Base-by-base conservation (phyloP, 345 rosid genomes). In the Citrus unshiu region DNA sequence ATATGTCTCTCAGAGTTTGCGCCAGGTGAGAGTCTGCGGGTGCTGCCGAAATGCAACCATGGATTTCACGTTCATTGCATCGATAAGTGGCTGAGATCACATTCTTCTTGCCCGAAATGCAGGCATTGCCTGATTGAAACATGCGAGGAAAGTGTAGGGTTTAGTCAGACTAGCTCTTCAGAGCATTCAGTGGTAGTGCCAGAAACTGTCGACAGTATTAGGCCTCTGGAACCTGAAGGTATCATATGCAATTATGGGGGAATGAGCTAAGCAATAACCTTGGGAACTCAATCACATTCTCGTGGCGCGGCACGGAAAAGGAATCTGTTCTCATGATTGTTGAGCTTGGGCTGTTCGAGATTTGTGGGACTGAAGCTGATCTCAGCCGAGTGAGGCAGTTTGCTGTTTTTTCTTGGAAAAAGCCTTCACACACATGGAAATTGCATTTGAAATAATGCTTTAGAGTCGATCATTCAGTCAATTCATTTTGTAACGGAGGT, bases 81-180 rank as follows among this genome's bases (percentile, higher is more conserved):
- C 27, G 94, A 89, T 74, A 84, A 81, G 76, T 92, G 97, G 93
- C 93, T 92, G 43, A 78, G 81, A 74, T 89, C 91, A 7, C 87
- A 90, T 81, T 81, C 89, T 39, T 88, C 94, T 14, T 92, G 97
- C 79, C 97, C 93, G 0, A 90, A 85, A 16, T 92, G 97, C 32
- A 85, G 97, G 81, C 84, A 88, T 49, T 82, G 86, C 78, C 76
- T 85, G 22, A 78, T 76, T 32, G 80, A 86, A 58, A 83, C 82
- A 3, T 61, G 79, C 40, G 75, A 83, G 29, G 86, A 90, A 73
- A 82, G 82, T 10, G 70, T 68, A 49, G 80, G 80, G 16, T 51
- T 68, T 39, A 59, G 81, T 66, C 79, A 16, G 69, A 57, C 60
- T 37, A 43, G 78, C 63, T 66, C 82, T 34, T 34, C 39, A 63